phyloP scores from a whole-genome alignment of 2,329 filamentous ascomycete species.

The Penicillium sp. region DNA sequence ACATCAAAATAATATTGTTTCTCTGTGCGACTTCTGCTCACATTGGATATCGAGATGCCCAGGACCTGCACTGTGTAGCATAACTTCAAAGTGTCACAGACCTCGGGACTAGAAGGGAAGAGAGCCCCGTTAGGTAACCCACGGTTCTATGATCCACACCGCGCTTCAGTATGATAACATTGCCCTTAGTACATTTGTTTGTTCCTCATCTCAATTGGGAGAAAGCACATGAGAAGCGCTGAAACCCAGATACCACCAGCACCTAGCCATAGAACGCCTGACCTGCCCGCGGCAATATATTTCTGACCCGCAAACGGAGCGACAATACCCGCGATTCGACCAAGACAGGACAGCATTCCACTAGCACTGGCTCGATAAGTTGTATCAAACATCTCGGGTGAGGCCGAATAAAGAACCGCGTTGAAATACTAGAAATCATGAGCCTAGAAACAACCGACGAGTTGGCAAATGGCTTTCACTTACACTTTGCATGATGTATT shows the following conservation, averaged over 20 bases:
- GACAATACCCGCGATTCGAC: slow-evolving; percentile 10
- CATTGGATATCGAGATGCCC: too few relatives aligned
- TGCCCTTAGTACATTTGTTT: slow-evolving; percentile 9
- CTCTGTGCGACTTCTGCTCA: too few relatives aligned
- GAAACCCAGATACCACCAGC: slow-evolving; percentile 15
- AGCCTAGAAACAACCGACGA: too few relatives aligned
- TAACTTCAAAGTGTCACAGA: too few relatives aligned
- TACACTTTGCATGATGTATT: too few relatives aligned
- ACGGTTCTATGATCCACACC: too few relatives aligned
- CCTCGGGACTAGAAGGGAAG: too few relatives aligned
- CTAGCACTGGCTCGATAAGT: slow-evolving; percentile 11
- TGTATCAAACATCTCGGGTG: slow-evolving; percentile 12
- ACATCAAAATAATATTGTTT: too few relatives aligned
- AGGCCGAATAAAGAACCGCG: slow-evolving; percentile 9
- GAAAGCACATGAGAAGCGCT: slow-evolving; percentile 12
- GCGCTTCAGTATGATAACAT: too few relatives aligned
- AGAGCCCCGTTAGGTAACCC: too few relatives aligned
- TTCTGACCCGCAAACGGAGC: slow-evolving; percentile 12
- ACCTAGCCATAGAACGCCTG: slow-evolving; percentile 14
- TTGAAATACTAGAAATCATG: slow-evolving; percentile 12
- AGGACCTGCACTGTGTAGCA: too few relatives aligned
- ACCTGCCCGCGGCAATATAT: slow-evolving; percentile 8
- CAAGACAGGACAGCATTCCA: slow-evolving; percentile 13
- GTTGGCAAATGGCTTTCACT: too few relatives aligned
- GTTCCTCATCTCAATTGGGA: slow-evolving; percentile 13